Conservation (phyloP, 1,139 yeast species). For the Pichia sp. region DNA sequence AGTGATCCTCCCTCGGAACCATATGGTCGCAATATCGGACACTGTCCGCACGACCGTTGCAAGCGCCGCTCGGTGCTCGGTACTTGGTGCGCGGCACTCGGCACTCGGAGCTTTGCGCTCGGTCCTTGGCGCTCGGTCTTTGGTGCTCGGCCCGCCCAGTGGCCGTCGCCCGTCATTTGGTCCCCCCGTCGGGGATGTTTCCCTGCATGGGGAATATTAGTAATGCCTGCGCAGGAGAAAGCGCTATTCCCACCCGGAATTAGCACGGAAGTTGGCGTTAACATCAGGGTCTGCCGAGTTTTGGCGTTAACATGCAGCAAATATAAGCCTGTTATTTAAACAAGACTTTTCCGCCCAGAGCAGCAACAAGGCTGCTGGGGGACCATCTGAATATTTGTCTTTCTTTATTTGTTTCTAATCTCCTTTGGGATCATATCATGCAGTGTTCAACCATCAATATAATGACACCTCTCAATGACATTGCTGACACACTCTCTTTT, state of each 20-base stretch:
- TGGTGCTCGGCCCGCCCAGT: no score
- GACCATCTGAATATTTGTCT: background rate
- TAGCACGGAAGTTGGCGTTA: background rate
- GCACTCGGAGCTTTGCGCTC: background rate
- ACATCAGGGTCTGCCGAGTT: background rate
- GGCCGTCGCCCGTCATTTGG: no score
- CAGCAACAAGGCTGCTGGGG: no score
- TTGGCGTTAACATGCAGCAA: background rate
- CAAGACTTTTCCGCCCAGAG: background rate
- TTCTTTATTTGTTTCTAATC: no score
- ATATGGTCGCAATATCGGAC: no score
- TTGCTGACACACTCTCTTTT: conserved; percentile 22
- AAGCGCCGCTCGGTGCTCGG: background rate
- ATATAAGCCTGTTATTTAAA: background rate
- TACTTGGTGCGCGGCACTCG: background rate
- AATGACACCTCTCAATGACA: conserved; percentile 9
- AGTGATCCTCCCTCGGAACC: background rate
- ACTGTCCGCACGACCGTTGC: background rate
- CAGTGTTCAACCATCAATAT: background rate
- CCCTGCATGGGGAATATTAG: no score
- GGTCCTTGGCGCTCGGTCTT: no score
- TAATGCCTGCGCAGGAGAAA: no score
- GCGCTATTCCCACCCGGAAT: background rate
- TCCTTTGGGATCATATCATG: conserved; percentile 2
- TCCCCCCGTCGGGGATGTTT: no score